phyloP scores from a whole-genome alignment of 2,329 filamentous ascomycete species.

The Phyllosticta capitalensis region DNA sequence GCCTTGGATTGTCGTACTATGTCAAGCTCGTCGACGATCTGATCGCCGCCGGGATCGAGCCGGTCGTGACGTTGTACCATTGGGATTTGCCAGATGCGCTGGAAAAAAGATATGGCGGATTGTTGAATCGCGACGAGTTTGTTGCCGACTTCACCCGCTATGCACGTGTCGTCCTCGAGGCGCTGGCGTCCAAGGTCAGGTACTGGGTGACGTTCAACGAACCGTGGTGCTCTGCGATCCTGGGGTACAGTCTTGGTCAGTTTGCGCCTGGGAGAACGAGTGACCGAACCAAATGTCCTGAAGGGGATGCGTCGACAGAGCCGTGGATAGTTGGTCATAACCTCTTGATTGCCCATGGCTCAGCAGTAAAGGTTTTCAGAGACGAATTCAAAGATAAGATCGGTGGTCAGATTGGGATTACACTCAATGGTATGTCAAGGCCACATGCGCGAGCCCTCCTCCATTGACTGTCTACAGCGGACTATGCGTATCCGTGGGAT shows the following conservation, averaged over 20 bases:
- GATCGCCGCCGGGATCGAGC: slow-evolving; percentile 26
- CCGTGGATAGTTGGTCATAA: slow-evolving; percentile 78
- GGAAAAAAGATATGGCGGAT: slow-evolving; percentile 70
- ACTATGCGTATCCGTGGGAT: slow-evolving; percentile 77
- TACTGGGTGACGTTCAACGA: slow-evolving; percentile 90
- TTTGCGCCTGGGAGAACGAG: slow-evolving; percentile 79
- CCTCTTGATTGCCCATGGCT: slow-evolving; percentile 67
- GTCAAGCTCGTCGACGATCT: slow-evolving; percentile 30
- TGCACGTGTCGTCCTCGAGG: slow-evolving; percentile 64
- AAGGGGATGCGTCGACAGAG: slow-evolving; percentile 67
- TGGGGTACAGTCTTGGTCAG: slow-evolving; percentile 67
- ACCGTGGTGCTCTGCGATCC: slow-evolving; percentile 73
- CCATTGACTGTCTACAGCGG: slow-evolving; percentile 38
- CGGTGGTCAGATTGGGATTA: slow-evolving; percentile 76
- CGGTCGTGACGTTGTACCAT: slow-evolving; percentile 32
- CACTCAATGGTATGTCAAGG: slow-evolving; percentile 57
- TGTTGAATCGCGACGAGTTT: slow-evolving; percentile 74
- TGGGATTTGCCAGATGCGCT: slow-evolving; percentile 50
- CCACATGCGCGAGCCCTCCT: neutral
- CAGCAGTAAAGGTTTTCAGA: slow-evolving; percentile 72
- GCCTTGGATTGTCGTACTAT: slow-evolving; percentile 27
- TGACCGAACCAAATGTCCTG: slow-evolving; percentile 58
- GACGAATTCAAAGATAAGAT: slow-evolving; percentile 67
- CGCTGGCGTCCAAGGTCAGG: slow-evolving; percentile 64
- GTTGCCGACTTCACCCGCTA: slow-evolving; percentile 73